Conservation (phyloP, 192 early-diverging fungal species). For the Fimicolochytrium jonesii region DNA sequence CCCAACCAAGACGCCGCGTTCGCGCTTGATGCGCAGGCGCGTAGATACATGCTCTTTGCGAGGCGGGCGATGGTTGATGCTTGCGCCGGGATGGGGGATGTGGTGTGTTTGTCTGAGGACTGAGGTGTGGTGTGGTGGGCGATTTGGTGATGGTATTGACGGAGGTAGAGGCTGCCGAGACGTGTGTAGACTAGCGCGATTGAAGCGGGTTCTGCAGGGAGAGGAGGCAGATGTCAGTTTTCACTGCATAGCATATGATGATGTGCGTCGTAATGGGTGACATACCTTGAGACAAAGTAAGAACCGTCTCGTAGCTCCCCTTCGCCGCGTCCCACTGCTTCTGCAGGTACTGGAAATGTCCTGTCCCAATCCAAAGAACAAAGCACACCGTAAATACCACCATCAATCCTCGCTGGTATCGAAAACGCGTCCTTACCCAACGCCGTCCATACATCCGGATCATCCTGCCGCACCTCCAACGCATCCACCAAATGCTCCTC, state of each 20-base stretch:
- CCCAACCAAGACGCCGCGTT: constrained; percentile 48
- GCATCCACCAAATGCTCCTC: constrained; percentile 40
- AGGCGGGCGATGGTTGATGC: constrained; percentile 33
- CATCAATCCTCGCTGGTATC: too few relatives aligned
- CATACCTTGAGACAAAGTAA: constrained; percentile 43
- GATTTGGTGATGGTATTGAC: too few relatives aligned
- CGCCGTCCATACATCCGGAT: constrained; percentile 51
- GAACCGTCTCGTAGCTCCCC: constrained; percentile 50
- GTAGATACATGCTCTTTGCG: constrained; percentile 52
- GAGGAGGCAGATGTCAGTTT: background rate
- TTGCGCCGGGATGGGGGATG: background rate
- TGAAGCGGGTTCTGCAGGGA: constrained; percentile 31
- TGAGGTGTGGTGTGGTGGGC: too few relatives aligned
- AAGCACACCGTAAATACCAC: background rate
- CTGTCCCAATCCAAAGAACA: constrained; percentile 1
- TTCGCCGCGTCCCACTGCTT: constrained; percentile 39
- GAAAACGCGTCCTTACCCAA: constrained; percentile 39
- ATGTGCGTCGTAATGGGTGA: background rate
- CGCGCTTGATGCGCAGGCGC: constrained; percentile 38
- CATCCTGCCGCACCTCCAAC: constrained; percentile 47
- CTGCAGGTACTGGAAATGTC: constrained; percentile 49
- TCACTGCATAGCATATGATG: background rate
- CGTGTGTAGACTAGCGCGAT: constrained; percentile 47
- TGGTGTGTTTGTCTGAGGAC: too few relatives aligned
- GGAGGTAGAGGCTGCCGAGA: constrained; percentile 48